These are phyloP conservation scores for Colletotrichum sp. DNA, from an alignment of 2,329 filamentous ascomycete species.

Conservation along the genomic window DNA sequence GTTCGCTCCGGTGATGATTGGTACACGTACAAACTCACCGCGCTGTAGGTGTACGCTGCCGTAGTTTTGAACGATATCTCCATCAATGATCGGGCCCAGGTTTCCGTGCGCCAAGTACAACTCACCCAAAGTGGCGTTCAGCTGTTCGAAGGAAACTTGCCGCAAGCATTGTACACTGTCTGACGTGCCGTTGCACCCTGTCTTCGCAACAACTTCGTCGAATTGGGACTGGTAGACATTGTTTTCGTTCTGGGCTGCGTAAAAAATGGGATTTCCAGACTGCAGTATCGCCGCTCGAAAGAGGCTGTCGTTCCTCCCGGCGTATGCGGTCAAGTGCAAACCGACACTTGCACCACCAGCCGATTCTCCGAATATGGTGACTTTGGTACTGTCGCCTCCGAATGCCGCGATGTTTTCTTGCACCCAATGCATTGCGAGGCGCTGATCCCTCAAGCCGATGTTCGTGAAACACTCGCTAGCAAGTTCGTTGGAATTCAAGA, in stretches of 20 bases:
- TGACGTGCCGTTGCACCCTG: background rate
- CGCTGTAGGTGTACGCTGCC: background rate
- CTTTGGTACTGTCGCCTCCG: constrained; percentile 33
- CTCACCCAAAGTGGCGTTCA: background rate
- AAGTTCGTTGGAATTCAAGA: background rate
- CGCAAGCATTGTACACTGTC: background rate
- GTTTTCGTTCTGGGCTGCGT: background rate
- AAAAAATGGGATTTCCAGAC: background rate
- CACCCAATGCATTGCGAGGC: constrained; percentile 36
- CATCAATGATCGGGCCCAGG: background rate
- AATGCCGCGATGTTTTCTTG: constrained; percentile 35
- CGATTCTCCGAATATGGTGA: constrained; percentile 46
- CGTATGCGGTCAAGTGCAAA: background rate
- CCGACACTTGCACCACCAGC: constrained; percentile 40
- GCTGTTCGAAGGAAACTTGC: background rate
- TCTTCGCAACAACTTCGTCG: background rate
- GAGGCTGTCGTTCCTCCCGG: background rate
- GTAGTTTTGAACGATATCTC: background rate
- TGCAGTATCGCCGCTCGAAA: background rate
- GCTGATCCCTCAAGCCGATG: constrained; percentile 34
- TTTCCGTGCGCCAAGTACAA: background rate
- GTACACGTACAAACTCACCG: background rate
- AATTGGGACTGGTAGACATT: background rate
- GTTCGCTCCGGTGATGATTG: background rate
- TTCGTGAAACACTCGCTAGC: background rate